Base-by-base conservation (phyloP, 805 yeast species). In the Yarrowia sp. region DNA sequence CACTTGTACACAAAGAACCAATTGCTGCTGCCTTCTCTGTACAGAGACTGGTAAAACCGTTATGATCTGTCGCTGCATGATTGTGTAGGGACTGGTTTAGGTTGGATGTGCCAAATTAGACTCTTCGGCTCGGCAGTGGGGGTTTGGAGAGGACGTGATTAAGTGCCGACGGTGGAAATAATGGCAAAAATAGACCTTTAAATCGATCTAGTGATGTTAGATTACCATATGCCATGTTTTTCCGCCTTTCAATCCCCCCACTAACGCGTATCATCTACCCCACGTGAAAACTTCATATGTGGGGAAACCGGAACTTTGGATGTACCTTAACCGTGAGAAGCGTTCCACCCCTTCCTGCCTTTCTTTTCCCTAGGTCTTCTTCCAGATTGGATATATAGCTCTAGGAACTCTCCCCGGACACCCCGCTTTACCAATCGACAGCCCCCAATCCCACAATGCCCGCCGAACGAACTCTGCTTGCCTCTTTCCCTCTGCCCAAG, bases 391-490 rank as follows among this genome's bases (percentile, higher is more conserved):
- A 24, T 46, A 44, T 46, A 46, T 46, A 46, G 34, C 34, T 24
- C 33, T 44, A 12, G 50, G 50, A 46, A 8, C 14, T 46, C 17
- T 13, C 36, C 50, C 34, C 33, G 14, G 34, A 3, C 15, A 46
- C 4, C 33, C 24, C 14, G 49, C 9, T 20, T 15, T 46, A 14
- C 24, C 50, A 46, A 46, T 46, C 50, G 17, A 20, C 34, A 24
- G 49, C 24, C 13, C 13, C 17, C 20, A 9, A 33, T 14, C 6
- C n/a, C 19, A 40, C 14, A 24, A 55, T 55, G 61, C 61, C 61
- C 19, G 61, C 61, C 46, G 61, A 55, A 55, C 44, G 61, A 55
- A 55, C 63, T 13, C 63, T 56, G 3, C 66, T 60, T 9, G 53
- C 66, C 24, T 44, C 66, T 9, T 60, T 60, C 20, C 66, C 66